Evolutionary conservation across 1,284 basidiomycete genomes (phyloP).

Genomic region (Boletus semigastroideus): DNA sequence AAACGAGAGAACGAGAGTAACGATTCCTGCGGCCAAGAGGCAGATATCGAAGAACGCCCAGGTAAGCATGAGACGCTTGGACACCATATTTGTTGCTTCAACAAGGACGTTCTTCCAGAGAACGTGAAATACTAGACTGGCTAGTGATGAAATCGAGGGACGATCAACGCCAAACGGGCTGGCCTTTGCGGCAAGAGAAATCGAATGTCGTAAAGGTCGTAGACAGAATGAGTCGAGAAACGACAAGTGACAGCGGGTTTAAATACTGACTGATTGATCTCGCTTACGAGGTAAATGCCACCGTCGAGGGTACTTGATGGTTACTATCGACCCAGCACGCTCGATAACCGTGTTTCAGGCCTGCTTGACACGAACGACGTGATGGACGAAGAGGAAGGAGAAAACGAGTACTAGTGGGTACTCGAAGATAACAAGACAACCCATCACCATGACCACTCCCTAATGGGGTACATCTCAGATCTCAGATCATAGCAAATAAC

Average conservation of each 20-base stretch:
- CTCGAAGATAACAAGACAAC: background rate
- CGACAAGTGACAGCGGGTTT: conserved; percentile 5
- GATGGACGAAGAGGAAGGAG: background rate
- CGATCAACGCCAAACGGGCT: conserved; percentile 32
- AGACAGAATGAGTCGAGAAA: background rate
- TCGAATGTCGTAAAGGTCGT: background rate
- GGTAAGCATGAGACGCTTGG: conserved; percentile 62
- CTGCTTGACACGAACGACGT: background rate
- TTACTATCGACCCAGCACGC: no score
- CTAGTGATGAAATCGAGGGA: conserved; percentile 18
- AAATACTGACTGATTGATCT: conserved; percentile 14
- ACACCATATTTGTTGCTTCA: conserved; percentile 51
- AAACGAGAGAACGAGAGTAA: conserved; percentile 66
- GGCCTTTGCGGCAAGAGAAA: conserved; percentile 17
- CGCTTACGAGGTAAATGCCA: no score
- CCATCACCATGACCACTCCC: conserved; percentile 21
- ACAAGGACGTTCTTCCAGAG: conserved; percentile 24
- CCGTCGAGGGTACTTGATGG: conserved; percentile 1
- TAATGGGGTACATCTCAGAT: no score
- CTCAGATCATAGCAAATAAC: no score
- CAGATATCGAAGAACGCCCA: conserved; percentile 71
- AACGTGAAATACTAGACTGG: conserved; percentile 26
- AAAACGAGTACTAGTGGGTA: background rate
- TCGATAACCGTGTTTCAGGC: background rate
- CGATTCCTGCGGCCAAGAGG: conserved; percentile 65